phyloP scores from a whole-genome alignment of 345 rosid genomes.

The Pistacia vera region DNA sequence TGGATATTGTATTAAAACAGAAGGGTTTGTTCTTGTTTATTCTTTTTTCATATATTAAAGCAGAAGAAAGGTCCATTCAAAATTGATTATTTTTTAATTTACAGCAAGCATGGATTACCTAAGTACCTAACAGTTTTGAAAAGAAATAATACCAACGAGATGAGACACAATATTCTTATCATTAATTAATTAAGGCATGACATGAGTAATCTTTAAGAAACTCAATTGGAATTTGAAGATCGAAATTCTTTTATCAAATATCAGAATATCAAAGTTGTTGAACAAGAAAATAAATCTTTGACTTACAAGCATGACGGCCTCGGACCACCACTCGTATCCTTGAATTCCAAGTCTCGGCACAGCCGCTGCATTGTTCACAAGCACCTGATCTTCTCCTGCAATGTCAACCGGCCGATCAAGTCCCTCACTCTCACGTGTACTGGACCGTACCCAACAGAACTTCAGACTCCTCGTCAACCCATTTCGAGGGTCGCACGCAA shows the following conservation, averaged over 20 bases:
- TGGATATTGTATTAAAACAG: background rate
- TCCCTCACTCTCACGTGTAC: slow-evolving; percentile 71
- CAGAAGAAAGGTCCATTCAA: background rate
- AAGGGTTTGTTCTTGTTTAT: background rate
- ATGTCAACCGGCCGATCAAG: slow-evolving; percentile 71
- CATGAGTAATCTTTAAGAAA: too few species aligned
- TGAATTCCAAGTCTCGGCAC: slow-evolving; percentile 86
- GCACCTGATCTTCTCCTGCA: slow-evolving; percentile 75
- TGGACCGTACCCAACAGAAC: slow-evolving; percentile 66
- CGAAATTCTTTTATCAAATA: too few species aligned
- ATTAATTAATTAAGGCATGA: too few species aligned
- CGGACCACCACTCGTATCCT: slow-evolving; percentile 98
- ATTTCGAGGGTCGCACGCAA: slow-evolving; percentile 68
- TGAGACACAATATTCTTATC: too few species aligned
- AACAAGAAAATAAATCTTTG: too few species aligned
- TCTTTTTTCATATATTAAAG: too few species aligned
- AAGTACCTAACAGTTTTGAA: background rate
- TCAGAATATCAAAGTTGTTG: too few species aligned
- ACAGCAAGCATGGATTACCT: background rate
- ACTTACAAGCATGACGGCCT: too few species aligned
- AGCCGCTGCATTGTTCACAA: slow-evolving; percentile 79
- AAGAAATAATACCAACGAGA: background rate
- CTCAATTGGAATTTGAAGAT: too few species aligned
- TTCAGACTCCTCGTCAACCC: slow-evolving; percentile 48
- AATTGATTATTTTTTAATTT: background rate